phyloP scores from a whole-genome alignment of 1,139 yeast species.

The Kluyveromyces sp. region DNA sequence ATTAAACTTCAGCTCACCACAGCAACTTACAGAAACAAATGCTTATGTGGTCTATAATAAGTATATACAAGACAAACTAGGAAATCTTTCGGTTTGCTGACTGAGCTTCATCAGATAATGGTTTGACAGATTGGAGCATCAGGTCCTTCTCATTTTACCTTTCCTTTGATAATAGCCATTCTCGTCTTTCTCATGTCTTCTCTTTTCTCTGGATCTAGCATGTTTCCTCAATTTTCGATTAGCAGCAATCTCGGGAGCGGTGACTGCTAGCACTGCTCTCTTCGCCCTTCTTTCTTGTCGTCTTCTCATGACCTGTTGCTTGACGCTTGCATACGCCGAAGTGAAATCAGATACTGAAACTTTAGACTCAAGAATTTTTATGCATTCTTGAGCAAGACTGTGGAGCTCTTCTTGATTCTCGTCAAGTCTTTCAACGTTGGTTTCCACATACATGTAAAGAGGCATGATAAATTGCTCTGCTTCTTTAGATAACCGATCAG shows the following conservation, averaged over 20 bases:
- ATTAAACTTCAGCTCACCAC: no score
- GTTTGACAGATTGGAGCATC: no score
- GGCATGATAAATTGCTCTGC: slow-evolving; percentile 52
- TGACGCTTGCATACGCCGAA: slow-evolving; percentile 55
- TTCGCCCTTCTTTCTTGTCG: slow-evolving; percentile 72
- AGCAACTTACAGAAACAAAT: no score
- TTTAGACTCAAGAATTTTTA: slow-evolving; percentile 59
- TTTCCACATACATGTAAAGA: slow-evolving; percentile 47
- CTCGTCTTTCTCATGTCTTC: slow-evolving; percentile 67
- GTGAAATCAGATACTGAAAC: slow-evolving; percentile 71
- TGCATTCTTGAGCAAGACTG: slow-evolving; percentile 58
- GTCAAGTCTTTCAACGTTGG: slow-evolving; percentile 21
- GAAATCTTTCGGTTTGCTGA: no score
- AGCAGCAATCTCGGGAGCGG: slow-evolving; percentile 77
- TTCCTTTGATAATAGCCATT: slow-evolving; percentile 68
- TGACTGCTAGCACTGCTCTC: slow-evolving; percentile 68
- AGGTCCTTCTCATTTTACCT: slow-evolving; percentile 39
- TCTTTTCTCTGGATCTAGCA: slow-evolving; percentile 64
- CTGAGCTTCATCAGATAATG: no score
- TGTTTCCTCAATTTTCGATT: slow-evolving; percentile 71
- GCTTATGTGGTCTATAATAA: no score
- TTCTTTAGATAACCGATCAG: slow-evolving; percentile 35
- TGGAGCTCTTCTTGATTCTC: slow-evolving; percentile 46
- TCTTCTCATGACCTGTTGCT: slow-evolving; percentile 49
- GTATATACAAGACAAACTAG: no score